phyloP scores from a whole-genome alignment of 1,284 basidiomycete species.

The Cryptococcus sp. region DNA sequence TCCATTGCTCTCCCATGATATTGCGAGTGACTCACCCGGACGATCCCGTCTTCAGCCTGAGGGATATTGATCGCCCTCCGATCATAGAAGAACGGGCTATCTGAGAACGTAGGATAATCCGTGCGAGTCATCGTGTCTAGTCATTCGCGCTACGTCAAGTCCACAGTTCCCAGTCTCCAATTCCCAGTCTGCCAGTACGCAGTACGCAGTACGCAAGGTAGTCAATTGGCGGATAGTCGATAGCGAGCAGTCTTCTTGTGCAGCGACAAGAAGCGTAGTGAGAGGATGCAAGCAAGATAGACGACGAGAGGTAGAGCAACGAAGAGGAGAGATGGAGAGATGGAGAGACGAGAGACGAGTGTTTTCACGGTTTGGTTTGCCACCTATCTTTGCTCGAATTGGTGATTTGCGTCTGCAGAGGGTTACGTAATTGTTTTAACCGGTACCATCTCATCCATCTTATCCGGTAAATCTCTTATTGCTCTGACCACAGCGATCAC shows the following conservation, averaged over 20 bases:
- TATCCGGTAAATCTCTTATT: too few species aligned
- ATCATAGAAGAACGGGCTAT: slow-evolving; percentile 54
- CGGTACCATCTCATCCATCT: not conserved
- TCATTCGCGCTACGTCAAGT: too few species aligned
- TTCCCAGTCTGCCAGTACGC: too few species aligned
- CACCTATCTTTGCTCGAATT: not conserved
- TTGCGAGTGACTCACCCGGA: slow-evolving; percentile 37
- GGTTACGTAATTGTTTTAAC: not conserved
- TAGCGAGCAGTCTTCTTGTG: not conserved
- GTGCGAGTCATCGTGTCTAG: slow-evolving; percentile 17
- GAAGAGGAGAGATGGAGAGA: not conserved
- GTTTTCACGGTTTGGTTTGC: not conserved
- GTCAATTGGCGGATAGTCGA: too few species aligned
- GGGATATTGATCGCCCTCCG: slow-evolving; percentile 42
- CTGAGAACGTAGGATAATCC: slow-evolving; percentile 52
- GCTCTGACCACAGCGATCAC: not conserved
- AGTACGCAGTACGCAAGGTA: too few species aligned
- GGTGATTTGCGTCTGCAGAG: not conserved
- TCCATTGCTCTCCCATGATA: too few species aligned
- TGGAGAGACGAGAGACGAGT: not conserved
- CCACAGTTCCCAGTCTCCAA: too few species aligned
- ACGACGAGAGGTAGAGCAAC: not conserved
- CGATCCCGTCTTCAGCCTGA: slow-evolving; percentile 40
- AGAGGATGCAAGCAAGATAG: not conserved
- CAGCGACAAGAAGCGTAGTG: not conserved